These are phyloP conservation scores for Kodamaea restingae DNA, from an alignment of 805 yeast species.

Conservation along the genomic window DNA sequence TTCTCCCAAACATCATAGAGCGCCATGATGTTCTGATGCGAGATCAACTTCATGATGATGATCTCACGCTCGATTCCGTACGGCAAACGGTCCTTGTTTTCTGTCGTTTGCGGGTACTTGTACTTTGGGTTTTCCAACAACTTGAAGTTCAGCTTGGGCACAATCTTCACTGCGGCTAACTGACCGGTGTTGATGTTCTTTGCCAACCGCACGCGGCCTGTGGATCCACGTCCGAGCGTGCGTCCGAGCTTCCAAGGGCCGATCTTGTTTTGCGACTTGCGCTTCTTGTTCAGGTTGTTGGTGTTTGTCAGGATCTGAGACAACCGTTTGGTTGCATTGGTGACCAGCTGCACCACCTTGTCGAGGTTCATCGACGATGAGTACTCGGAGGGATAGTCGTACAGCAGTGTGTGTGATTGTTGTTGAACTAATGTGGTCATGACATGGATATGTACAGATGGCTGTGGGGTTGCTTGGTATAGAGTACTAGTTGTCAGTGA, in stretches of 20 bases:
- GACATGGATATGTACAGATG: background rate
- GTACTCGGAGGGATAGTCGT: conserved; percentile 16
- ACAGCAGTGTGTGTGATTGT: conserved; percentile 17
- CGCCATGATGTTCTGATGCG: conserved; percentile 75
- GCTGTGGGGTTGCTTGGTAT: no score
- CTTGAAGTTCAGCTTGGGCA: conserved; percentile 75
- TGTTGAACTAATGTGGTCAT: conserved; percentile 26
- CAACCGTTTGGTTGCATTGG: conserved; percentile 45
- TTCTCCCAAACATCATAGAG: conserved; percentile 87
- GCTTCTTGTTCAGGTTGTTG: conserved; percentile 38
- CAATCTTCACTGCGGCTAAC: conserved; percentile 94
- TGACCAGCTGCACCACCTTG: conserved; percentile 42
- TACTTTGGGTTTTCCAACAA: conserved; percentile 44
- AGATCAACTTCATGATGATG: conserved; percentile 75
- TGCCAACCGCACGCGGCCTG: conserved; percentile 92
- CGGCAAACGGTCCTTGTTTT: conserved; percentile 54
- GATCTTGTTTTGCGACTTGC: conserved; percentile 51
- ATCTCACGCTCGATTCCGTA: conserved; percentile 86
- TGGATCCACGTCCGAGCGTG: conserved; percentile 93
- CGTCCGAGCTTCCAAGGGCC: conserved; percentile 98
- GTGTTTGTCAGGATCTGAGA: conserved; percentile 48
- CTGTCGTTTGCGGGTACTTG: conserved; percentile 31
- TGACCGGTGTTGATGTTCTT: conserved; percentile 80
- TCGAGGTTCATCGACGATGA: conserved; percentile 22
- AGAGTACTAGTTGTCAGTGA: no score